phyloP scores from a whole-genome alignment of 495 filamentous ascomycete species.

The Paragyromitra xinjiangensis region DNA sequence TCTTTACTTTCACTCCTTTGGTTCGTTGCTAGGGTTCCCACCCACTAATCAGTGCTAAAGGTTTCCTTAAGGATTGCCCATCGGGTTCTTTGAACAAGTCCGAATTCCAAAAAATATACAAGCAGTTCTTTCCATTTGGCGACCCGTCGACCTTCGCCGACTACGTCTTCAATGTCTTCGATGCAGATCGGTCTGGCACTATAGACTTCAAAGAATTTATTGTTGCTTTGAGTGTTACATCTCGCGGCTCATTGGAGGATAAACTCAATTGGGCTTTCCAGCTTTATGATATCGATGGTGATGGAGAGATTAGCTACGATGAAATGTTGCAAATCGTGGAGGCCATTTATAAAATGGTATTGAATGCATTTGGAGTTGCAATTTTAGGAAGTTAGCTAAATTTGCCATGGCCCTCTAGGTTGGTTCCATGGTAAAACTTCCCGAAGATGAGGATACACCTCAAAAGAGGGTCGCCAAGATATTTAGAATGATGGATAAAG shows the following conservation, averaged over 20 bases:
- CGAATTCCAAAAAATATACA: conserved; percentile 99
- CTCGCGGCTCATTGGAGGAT: conserved; percentile 97
- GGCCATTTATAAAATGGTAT: conserved; percentile 99
- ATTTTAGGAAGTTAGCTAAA: conserved; percentile 30
- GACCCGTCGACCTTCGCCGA: conserved; percentile 96
- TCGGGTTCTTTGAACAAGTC: conserved; percentile 95
- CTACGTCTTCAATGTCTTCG: conserved; percentile 99
- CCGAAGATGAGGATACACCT: conserved; percentile 97
- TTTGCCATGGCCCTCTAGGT: conserved; percentile 67
- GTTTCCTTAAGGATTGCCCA: conserved; percentile 97
- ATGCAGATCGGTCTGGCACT: conserved; percentile 92
- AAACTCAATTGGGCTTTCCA: conserved; percentile 99
- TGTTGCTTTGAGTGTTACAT: conserved; percentile 95
- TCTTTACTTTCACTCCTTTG: not conserved
- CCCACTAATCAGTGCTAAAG: conserved; percentile 61
- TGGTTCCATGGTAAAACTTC: conserved; percentile 98
- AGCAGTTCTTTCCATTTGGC: conserved; percentile 98
- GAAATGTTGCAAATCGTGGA: conserved; percentile 99
- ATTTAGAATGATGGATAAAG: conserved; percentile 99
- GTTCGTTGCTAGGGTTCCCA: not conserved
- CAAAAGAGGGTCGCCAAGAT: conserved; percentile 98
- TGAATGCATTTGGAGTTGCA: not conserved
- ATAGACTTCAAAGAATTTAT: conserved; percentile 99
- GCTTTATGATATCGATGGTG: conserved; percentile 98
- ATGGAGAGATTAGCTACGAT: conserved; percentile 98